Conservation (phyloP, 2,329 filamentous ascomycete genomes). For the Colletotrichum tropicicola region DNA sequence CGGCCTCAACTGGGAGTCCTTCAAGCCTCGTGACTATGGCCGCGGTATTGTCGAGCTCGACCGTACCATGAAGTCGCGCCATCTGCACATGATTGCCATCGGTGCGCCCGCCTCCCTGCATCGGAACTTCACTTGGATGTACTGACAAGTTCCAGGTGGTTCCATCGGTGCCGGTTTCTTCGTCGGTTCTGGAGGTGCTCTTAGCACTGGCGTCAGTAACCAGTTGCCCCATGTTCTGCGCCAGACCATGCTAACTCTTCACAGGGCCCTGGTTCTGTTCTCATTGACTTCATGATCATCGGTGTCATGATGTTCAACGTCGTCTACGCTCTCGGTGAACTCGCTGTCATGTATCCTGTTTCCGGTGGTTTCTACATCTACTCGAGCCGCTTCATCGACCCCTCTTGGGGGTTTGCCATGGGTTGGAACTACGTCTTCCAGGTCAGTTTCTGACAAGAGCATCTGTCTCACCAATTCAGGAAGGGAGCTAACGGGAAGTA, state of each 20-base stretch:
- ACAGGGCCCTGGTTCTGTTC: conserved; percentile 43
- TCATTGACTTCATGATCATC: conserved; percentile 56
- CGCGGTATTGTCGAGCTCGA: conserved; percentile 35
- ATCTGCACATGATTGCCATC: conserved; percentile 62
- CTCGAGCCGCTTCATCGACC: conserved; percentile 65
- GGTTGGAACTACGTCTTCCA: conserved; percentile 60
- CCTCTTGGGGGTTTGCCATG: conserved; percentile 62
- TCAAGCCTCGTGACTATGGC: conserved; percentile 34
- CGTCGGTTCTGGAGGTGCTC: conserved; percentile 63
- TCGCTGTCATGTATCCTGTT: conserved; percentile 64
- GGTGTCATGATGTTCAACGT: conserved; percentile 64
- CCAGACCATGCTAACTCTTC: neutral
- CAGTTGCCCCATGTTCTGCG: neutral
- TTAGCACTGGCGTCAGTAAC: conserved; percentile 53
- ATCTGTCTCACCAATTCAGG: neutral
- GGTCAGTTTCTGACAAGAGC: neutral
- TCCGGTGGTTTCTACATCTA: conserved; percentile 68
- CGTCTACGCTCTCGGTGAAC: conserved; percentile 67
- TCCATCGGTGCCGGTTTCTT: conserved; percentile 71
- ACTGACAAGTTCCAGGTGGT: neutral
- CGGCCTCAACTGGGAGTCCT: conserved; percentile 35
- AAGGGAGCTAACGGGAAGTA: conserved; percentile 30
- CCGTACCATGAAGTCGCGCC: conserved; percentile 51
- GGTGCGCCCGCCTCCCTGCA: conserved; percentile 33
- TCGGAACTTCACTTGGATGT: neutral